Percentiles rank a stretch among this genome's conserved stretches.
These are phyloP conservation scores for Zygosaccharomyces pseudobailii DNA, from an alignment of 1,139 yeast species.

Conservation along the genomic window DNA sequence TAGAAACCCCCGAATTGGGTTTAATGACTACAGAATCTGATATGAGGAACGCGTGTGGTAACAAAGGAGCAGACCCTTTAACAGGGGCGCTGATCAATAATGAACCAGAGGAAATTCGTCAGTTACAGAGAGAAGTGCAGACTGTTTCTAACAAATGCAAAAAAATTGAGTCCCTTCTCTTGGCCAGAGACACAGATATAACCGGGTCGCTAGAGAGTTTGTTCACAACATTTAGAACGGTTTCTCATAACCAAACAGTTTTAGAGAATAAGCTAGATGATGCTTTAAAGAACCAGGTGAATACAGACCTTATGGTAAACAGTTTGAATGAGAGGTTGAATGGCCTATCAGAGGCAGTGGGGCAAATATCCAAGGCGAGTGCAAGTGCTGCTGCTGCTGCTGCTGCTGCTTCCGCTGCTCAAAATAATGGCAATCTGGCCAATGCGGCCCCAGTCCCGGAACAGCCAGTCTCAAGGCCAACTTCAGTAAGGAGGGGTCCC, in stretches of 20 bases:
- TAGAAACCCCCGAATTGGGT: background rate
- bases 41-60: background rate
- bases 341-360: constrained; percentile 9
- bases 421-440: constrained; percentile 2
- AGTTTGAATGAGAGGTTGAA: constrained; percentile 24
- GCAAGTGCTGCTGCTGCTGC: background rate
- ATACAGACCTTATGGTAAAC: constrained; percentile 34
- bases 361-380: background rate
- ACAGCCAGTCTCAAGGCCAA: constrained; percentile 8
- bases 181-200: constrained; percentile 13
- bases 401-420: background rate
- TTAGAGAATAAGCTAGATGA: constrained; percentile 35
- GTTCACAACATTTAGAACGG: constrained; percentile 24
- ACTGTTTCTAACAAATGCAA: constrained; percentile 9
- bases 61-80: background rate
- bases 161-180: constrained; percentile 11
- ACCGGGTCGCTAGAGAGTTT: constrained; percentile 15
- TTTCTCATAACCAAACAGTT: constrained; percentile 32
- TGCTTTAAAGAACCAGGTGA: constrained; percentile 32
- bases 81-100: background rate
- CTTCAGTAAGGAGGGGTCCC: constrained; percentile 27
- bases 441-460: background rate
- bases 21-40: background rate
- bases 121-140: constrained; percentile 3
- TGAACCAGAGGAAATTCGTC: background rate